Base-by-base conservation (phyloP, 2,329 filamentous ascomycete genomes). In the Fulvia fulva region DNA sequence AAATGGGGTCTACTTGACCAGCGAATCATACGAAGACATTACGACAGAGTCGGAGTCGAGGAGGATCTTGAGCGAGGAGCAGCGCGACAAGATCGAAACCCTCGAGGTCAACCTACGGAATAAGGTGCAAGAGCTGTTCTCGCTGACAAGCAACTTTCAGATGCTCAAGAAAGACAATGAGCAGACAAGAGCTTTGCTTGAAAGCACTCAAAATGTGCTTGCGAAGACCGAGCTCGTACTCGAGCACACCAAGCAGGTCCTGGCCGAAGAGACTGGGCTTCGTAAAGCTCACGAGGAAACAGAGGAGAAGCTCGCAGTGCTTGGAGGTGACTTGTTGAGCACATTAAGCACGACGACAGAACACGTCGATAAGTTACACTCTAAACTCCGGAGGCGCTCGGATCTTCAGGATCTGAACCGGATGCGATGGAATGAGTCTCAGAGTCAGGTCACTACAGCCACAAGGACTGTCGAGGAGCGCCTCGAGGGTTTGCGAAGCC, bases 1-100 rank as follows among this genome's bases (percentile, higher is more conserved):
- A 37, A 97, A 97, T 71, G 94, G 94, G 54, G 93, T 99, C 1
- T 97, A 97, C 71, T 81, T 99, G 32, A 89, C 93, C 0, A 89
- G 90, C 57, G 91, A 96, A 58, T 84, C 84, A 16, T 97, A 91
- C 69, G 93, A 97, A 71, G 90, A 96, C 67, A 88, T 99, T 76
- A 93, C 87, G 0, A 89, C 90, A 5, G 87, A 96, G 72, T 97
- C 89, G 74, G 94, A 99, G 74, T 96, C 93, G 1, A 84, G 92
- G 53, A 83, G 91, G 12, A 97, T 97, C 62, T 82, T 97, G 41
- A 89, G 88, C 65, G 93, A 97, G 68, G 94, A 99, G 71, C 93
- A 97, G 69, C 83, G 87, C 7, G 91, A 93, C 65, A 93, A 91
- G 73, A 91, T 99, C 49, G 91, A 96, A 70, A 92, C 90, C 0